Percentiles rank a stretch among this genome's conserved stretches.
Evolutionary conservation across 495 filamentous ascomycete species (phyloP).

Genomic region (Xylaria curta): DNA sequence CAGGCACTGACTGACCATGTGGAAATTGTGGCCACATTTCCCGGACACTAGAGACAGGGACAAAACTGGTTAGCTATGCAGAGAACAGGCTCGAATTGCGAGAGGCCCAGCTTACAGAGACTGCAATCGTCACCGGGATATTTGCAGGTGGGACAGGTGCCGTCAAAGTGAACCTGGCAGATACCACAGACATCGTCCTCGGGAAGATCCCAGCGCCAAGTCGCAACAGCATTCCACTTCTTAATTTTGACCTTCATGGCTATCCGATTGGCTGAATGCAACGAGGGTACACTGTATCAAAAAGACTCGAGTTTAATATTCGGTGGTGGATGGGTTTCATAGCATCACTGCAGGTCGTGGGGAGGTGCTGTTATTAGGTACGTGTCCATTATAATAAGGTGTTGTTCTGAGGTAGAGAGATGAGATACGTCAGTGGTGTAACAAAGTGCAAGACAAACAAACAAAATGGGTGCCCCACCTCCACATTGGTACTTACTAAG

Average conservation of each 20-base stretch:
- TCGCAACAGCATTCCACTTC: slow-evolving; percentile 90
- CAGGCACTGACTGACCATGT: slow-evolving; percentile 72
- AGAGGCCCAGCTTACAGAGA: slow-evolving; percentile 66
- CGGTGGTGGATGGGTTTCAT: not conserved
- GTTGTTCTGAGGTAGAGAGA: not conserved
- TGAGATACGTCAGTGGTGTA: not conserved
- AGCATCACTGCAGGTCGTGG: not conserved
- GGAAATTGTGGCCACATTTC: slow-evolving; percentile 95
- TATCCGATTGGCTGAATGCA: slow-evolving; percentile 19
- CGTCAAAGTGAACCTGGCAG: slow-evolving; percentile 97
- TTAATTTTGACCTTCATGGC: slow-evolving; percentile 93
- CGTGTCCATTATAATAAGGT: not conserved
- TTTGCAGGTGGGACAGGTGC: slow-evolving; percentile 97
- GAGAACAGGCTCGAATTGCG: slow-evolving; percentile 9
- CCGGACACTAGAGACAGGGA: slow-evolving; percentile 73
- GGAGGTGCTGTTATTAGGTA: not conserved
- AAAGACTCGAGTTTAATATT: not conserved
- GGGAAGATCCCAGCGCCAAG: slow-evolving; percentile 97
- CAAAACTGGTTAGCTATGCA: not conserved
- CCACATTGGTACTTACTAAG: not conserved
- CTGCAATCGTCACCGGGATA: slow-evolving; percentile 96
- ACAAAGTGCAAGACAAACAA: not conserved
- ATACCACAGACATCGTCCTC: slow-evolving; percentile 99
- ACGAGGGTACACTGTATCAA: not conserved
- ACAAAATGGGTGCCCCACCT: not conserved